Evolutionary conservation across 768 basidiomycete genomes (phyloP).

Genomic region (Boletus rufocinnamomeus): DNA sequence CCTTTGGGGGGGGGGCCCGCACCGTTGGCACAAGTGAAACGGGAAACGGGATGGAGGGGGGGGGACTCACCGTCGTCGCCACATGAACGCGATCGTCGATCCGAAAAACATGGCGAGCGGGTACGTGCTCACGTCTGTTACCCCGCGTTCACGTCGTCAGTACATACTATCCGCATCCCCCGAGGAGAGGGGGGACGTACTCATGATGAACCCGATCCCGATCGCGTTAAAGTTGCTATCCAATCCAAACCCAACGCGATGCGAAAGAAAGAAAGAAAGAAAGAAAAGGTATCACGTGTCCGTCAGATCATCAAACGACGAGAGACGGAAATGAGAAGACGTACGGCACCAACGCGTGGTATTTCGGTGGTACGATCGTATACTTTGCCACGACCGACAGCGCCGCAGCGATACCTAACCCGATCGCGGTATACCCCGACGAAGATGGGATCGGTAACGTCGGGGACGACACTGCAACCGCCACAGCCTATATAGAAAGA

Average conservation of each 20-base stretch:
- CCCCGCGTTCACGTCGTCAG: no score
- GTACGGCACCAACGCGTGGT: slow-evolving; percentile 27
- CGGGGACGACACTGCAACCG: slow-evolving; percentile 24
- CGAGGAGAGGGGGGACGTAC: background rate
- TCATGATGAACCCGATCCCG: slow-evolving; percentile 17
- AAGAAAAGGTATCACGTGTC: background rate
- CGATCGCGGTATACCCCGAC: slow-evolving; percentile 62
- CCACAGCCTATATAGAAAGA: slow-evolving; percentile 14
- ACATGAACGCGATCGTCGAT: slow-evolving; percentile 27
- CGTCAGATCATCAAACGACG: background rate
- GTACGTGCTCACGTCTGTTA: slow-evolving; percentile 27
- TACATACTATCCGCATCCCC: no score
- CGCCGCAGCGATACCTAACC: slow-evolving; percentile 46
- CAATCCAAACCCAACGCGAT: background rate
- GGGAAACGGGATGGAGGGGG: no score
- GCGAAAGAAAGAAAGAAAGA: background rate
- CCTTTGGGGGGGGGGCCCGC: no score
- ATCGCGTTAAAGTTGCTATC: slow-evolving; percentile 30
- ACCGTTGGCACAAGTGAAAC: no score
- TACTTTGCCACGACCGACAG: slow-evolving; percentile 46
- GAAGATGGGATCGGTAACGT: slow-evolving; percentile 47
- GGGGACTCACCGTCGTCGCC: slow-evolving; percentile 6
- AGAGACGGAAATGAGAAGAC: background rate
- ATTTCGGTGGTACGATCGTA: slow-evolving; percentile 25
- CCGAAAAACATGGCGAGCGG: slow-evolving; percentile 28